Evolutionary conservation across 148 eudicot genomes (phyloP), one percentile per base, ranked within the genome.

Genomic region (Camellia lanceoleosa): DNA sequence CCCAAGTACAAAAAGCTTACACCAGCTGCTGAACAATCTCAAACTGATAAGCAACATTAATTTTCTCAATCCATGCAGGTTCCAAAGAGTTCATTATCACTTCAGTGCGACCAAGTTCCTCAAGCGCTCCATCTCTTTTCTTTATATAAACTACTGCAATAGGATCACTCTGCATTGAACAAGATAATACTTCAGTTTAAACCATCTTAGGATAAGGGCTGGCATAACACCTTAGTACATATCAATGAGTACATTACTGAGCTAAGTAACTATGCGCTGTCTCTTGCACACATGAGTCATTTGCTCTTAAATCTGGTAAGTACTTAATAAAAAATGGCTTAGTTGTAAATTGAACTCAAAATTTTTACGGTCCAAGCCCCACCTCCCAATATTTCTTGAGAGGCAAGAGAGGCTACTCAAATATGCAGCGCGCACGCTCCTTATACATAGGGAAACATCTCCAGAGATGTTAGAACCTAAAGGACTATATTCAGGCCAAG

Each of bases 91-190:
- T 94, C 92, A 90, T 73, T 68, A 96, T 88, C 62, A 96, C 99
- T 86, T 96, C 98, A 7, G 99, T 96, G 30, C 99, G 99, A 60
- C 99, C 99, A 78, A 94, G 81, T 87, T 96, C 98, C 75, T 90
- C 91, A 43, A 94, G 92, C 60, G 49, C 80, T 43, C 97, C 98
- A 82, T 90, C 89, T 67, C 79, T 84, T 85, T 81, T 94, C 84
- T 90, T 96, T 60, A 81, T 68, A 88, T 87, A 96, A 47, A 90
- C 90, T 41, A 96, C 97, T 74, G 90, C 94, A 88, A 96, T 93
- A n/a, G 99, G 98, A 83, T 96, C 99, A 81, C 99, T 96, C 99
- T 96, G 88, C 75, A 85, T 84, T 43, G 13, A 74, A 52, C 23
- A 78, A 6, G 38, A 75, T 14, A 78, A 72, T 43, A 18, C 54